These are phyloP conservation scores for Puccinia coronata DNA, from an alignment of 1,284 basidiomycete species.

Conservation along the genomic window DNA sequence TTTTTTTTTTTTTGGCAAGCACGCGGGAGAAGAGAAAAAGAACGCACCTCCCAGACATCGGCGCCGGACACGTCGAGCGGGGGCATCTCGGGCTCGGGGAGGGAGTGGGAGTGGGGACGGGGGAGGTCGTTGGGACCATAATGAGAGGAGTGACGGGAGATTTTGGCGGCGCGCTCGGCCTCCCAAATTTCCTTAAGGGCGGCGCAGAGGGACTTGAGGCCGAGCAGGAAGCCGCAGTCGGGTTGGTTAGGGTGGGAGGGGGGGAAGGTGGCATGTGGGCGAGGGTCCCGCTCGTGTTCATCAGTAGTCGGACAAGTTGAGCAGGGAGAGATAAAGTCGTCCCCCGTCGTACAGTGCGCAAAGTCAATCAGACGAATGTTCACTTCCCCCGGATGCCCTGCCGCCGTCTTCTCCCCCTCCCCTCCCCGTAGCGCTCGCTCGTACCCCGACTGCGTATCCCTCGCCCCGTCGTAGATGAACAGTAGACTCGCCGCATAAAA, in stretches of 20 bases:
- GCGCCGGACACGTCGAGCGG: conserved; percentile 21
- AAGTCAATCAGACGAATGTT: conserved; percentile 97
- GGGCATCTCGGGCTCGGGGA: neutral
- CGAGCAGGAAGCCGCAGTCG: conserved; percentile 91
- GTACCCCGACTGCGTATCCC: conserved; percentile 51
- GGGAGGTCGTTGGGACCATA: conserved; percentile 12
- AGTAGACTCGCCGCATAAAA: conserved; percentile 98
- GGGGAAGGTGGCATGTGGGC: conserved; percentile 67
- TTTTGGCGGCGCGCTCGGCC: conserved; percentile 66
- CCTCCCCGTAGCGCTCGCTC: conserved; percentile 70
- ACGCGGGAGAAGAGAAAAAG: neutral
- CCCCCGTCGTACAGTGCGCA: conserved; percentile 94
- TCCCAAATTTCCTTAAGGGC: conserved; percentile 80
- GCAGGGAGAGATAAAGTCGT: conserved; percentile 73
- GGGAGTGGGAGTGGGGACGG: conserved; percentile 12
- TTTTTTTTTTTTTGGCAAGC: no score
- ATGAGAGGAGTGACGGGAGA: conserved; percentile 47
- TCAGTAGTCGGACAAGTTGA: neutral
- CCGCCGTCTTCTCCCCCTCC: conserved; percentile 85
- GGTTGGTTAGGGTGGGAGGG: conserved; percentile 84
- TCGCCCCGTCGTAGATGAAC: conserved; percentile 96
- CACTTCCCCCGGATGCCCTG: conserved; percentile 82
- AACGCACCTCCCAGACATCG: conserved; percentile 42
- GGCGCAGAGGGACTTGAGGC: conserved; percentile 71
- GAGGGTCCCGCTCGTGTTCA: conserved; percentile 51